Percentiles rank a stretch among this genome's conserved stretches.
Evolutionary conservation across 2,329 filamentous ascomycete genomes (phyloP).

Genomic region (Colletotrichum liriopes): DNA sequence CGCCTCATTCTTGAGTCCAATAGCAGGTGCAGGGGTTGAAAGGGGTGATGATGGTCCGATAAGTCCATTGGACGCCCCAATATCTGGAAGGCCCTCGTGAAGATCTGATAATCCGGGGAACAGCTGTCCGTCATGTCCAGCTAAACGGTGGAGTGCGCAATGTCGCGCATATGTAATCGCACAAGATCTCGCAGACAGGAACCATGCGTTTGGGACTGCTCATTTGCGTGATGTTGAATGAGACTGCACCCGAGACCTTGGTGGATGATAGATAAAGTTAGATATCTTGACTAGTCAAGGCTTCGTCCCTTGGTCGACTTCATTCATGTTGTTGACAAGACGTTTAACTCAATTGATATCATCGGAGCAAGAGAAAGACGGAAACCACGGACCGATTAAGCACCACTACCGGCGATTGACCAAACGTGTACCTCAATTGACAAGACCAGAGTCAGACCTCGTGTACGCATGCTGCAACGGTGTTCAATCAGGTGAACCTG

Average conservation of each 20-base stretch:
- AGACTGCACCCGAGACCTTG: not conserved
- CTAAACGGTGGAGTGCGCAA: slow-evolving; percentile 30
- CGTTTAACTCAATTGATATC: not conserved
- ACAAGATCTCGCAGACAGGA: not conserved
- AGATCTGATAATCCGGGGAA: slow-evolving; percentile 29
- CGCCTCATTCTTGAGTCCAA: slow-evolving; percentile 30
- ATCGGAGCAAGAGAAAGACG: too few relatives aligned
- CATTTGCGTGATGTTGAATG: not conserved
- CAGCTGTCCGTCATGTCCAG: slow-evolving; percentile 37
- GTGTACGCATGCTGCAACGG: not conserved
- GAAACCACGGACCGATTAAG: not conserved
- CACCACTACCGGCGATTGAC: too few relatives aligned
- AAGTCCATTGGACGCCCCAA: slow-evolving; percentile 23
- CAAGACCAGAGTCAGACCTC: not conserved
- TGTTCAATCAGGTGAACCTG: slow-evolving; percentile 15
- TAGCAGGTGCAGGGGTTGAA: not conserved
- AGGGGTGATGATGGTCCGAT: not conserved
- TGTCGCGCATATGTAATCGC: slow-evolving; percentile 31
- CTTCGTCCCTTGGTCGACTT: too few relatives aligned
- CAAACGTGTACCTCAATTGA: not conserved
- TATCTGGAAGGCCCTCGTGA: not conserved
- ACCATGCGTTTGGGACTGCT: not conserved
- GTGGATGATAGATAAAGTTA: not conserved
- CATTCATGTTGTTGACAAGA: too few relatives aligned
- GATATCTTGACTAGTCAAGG: too few relatives aligned